Conservation (phyloP, 116 monocot species). For the Dioscorea cayenensis region DNA sequence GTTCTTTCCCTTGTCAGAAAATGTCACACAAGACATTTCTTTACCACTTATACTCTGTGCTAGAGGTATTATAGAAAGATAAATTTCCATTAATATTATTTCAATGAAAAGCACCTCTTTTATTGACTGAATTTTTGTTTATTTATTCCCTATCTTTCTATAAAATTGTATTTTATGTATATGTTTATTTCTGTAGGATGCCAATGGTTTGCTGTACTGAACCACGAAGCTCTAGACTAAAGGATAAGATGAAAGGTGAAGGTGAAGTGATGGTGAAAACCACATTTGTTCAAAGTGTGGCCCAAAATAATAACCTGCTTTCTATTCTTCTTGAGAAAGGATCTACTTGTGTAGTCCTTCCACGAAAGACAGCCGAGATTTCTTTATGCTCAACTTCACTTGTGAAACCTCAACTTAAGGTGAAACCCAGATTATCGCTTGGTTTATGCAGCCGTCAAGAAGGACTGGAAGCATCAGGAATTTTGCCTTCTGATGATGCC, state of each 20-base stretch:
- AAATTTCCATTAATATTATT: no score
- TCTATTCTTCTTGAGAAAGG: constrained; percentile 49
- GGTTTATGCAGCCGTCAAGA: constrained; percentile 53
- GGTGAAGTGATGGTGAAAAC: constrained; percentile 81
- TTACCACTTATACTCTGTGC: no score
- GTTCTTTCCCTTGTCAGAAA: neutral
- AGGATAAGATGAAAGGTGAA: constrained; percentile 86
- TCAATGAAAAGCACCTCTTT: no score
- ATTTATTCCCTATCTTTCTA: neutral
- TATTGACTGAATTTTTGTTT: neutral
- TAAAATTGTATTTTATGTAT: neutral
- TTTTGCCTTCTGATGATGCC: constrained; percentile 26
- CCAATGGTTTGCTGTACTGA: constrained; percentile 19
- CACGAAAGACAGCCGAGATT: constrained; percentile 35
- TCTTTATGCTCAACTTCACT: constrained; percentile 30
- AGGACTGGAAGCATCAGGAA: constrained; percentile 43
- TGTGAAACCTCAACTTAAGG: constrained; percentile 45
- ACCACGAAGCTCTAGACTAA: constrained; percentile 43
- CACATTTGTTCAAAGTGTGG: constrained; percentile 64
- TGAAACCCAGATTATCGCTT: constrained; percentile 52
- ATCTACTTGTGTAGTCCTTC: constrained; percentile 75
- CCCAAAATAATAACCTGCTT: constrained; percentile 56
- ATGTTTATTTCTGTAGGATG: constrained; percentile 15
- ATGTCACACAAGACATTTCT: neutral
- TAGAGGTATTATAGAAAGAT: no score